Base-by-base conservation (phyloP, 2,329 filamentous ascomycete species). In the Scortechinia acanthostroma region DNA sequence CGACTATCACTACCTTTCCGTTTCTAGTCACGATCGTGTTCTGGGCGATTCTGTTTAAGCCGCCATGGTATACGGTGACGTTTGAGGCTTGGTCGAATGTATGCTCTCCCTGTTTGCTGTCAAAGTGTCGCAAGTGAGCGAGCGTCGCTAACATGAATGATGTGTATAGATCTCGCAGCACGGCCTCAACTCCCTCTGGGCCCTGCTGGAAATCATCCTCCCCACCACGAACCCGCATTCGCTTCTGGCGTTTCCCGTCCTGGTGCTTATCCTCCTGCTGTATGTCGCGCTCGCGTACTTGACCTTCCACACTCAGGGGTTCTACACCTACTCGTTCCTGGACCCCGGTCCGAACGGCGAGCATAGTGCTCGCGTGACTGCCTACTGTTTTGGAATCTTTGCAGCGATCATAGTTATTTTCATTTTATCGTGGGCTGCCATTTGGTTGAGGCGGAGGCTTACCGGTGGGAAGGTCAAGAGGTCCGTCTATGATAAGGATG, bases 271-370 rank as follows among this genome's bases (percentile, higher is more conserved):
- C 25, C 10, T n/a, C 25, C 10, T 10, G 10, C 25, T 30, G 10
- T 30, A 30, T n/a, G 25, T 30, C 25, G 25, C 10, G 25, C 25
- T 30, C 25, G 25, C 25, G 10, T 40, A 40, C 17, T 6, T 40
- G 35, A 40, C 35, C 10, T 17, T 13, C 35, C 6, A 6, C 35
- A 40, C 35, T 17, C 6, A 13, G 10, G 35, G 35, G 6, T 40
- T 40, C 35, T 40, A 40, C 35, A 17, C 20, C 13, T 40, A 40
- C 35, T 40, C 35, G 35, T 40, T 40, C 35, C 35, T 40, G 10
- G 35, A 40, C 35, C 35, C 35, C 13, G 35, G 13, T 17, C 13
- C 14, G 35, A 17, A 6, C 35, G 35, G 35, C 10, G 6, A 6
- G 13, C n/a, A n/a, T n/a, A 30, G 25, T n/a, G 35, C 10, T 17